phyloP scores from a whole-genome alignment of 345 rosid genomes.

The Dipteronia dyeriana region DNA sequence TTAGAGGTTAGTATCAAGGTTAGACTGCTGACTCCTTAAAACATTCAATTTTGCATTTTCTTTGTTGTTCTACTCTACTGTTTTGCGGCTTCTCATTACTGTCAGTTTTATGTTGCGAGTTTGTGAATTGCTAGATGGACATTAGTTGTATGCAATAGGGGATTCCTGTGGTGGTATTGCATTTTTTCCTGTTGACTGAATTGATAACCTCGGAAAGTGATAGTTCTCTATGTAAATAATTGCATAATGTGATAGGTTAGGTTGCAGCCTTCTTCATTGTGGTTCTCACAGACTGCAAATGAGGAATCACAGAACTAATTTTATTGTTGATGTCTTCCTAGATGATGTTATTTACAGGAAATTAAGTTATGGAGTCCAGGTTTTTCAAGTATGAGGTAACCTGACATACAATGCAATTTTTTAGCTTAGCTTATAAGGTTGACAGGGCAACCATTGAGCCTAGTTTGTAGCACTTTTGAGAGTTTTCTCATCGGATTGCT shows the following conservation, averaged over 20 bases:
- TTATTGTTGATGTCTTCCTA: background rate
- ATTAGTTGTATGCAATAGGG: background rate
- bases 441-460: background rate
- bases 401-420: background rate
- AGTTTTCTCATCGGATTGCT: no score
- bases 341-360: background rate
- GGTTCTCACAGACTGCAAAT: background rate
- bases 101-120: constrained; percentile 11
- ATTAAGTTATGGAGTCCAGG: background rate
- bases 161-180: background rate
- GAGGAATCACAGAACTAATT: background rate
- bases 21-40: constrained; percentile 23
- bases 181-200: background rate
- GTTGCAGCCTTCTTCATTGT: background rate
- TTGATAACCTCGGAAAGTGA: background rate
- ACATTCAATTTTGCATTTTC: constrained; percentile 16
- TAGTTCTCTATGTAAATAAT: background rate
- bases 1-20: constrained; percentile 15
- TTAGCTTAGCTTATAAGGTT: background rate
- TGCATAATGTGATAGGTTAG: background rate
- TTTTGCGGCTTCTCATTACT: constrained; percentile 7
- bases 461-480: background rate
- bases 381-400: background rate
- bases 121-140: constrained; percentile 15
- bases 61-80: background rate